These are phyloP conservation scores for Xylariaceae sp. DNA, from an alignment of 2,329 filamentous ascomycete species.

Conservation along the genomic window DNA sequence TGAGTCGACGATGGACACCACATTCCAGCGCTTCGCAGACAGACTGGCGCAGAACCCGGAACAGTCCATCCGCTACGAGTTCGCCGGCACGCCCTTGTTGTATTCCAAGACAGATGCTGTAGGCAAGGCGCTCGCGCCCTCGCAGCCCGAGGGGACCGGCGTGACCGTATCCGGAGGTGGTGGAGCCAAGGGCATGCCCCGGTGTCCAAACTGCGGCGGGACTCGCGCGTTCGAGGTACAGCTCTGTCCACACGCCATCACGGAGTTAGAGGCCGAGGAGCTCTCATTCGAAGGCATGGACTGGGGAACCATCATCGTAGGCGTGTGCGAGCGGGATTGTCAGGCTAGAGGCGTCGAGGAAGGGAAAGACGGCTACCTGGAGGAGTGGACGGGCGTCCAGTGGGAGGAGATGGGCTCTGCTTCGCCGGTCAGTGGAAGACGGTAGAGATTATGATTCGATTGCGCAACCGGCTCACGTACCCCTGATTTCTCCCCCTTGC, in stretches of 20 bases:
- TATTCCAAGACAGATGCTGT: slow-evolving; percentile 76
- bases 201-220: slow-evolving; percentile 71
- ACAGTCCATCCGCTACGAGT: slow-evolving; percentile 78
- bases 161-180: slow-evolving; percentile 26
- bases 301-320: slow-evolving; percentile 90
- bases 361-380: slow-evolving; percentile 71
- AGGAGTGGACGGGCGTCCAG: slow-evolving; percentile 97
- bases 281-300: slow-evolving; percentile 79
- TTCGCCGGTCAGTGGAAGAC: slow-evolving; percentile 10
- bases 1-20: slow-evolving; percentile 68
- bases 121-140: slow-evolving; percentile 55
- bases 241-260: slow-evolving; percentile 84
- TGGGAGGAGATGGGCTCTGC: slow-evolving; percentile 70
- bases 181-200: slow-evolving; percentile 54
- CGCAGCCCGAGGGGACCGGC: slow-evolving; percentile 20
- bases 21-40: slow-evolving; percentile 73
- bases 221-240: slow-evolving; percentile 85
- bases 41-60: slow-evolving; percentile 75
- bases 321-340: slow-evolving; percentile 79
- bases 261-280: slow-evolving; percentile 77
- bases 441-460: not conserved
- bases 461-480: no score
- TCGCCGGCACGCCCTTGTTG: slow-evolving; percentile 66
- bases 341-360: slow-evolving; percentile 52
- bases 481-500: no score